phyloP scores from a whole-genome alignment of 129 eudicot genomes.

The Chrysanthemum makinoi region DNA sequence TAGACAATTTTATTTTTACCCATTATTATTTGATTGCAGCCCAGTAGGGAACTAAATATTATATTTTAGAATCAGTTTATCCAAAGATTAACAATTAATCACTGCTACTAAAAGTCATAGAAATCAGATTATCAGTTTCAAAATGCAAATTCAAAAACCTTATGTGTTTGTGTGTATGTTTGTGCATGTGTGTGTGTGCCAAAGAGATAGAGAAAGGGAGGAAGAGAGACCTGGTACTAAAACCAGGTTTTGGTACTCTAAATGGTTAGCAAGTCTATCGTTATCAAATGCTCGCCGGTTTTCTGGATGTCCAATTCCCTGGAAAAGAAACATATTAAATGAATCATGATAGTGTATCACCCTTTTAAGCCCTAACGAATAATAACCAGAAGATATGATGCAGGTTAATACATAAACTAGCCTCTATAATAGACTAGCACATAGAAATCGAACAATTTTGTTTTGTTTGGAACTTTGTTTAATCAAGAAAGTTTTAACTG shows the following conservation, averaged over 20 bases:
- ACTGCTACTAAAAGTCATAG: too few species aligned
- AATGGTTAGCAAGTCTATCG: constrained; percentile 76
- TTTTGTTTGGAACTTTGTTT: too few species aligned
- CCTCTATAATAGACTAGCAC: not conserved
- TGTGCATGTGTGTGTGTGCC: not conserved
- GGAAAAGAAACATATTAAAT: constrained; percentile 7
- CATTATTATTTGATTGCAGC: too few species aligned
- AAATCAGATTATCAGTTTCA: too few species aligned
- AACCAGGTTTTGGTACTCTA: constrained; percentile 61
- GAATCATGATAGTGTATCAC: constrained; percentile 1
- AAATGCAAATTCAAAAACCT: too few species aligned
- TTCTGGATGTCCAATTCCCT: constrained; percentile 71
- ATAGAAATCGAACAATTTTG: not conserved
- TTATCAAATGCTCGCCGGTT: constrained; percentile 51
- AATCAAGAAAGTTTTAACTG: not conserved
- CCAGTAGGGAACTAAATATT: too few species aligned
- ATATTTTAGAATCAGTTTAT: too few species aligned
- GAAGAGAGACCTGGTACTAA: constrained; percentile 62
- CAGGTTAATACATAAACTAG: not conserved
- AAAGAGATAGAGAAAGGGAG: not conserved
- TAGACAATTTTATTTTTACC: too few species aligned
- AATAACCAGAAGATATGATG: not conserved
- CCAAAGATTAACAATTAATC: too few species aligned
- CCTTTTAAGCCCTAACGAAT: not conserved
- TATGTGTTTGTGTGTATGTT: too few species aligned